Evolutionary conservation across 345 rosid species (phyloP), one percentile per base, ranked within the genome.

Genomic region (Abelmoschus esculentus): DNA sequence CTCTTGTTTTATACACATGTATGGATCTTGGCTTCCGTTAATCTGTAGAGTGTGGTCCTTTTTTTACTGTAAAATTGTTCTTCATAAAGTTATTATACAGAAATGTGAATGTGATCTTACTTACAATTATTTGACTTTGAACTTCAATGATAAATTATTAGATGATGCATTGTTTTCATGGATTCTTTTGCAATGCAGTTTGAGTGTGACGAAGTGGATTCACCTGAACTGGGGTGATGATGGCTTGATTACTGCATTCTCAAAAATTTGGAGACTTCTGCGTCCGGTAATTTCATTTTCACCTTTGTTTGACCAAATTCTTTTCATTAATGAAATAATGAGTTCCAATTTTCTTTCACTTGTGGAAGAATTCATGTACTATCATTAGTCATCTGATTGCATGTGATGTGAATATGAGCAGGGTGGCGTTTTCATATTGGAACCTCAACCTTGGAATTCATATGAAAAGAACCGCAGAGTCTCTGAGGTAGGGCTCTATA

Each of bases 171-270:
- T 67, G 1, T 29, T 53, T 18, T 18, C 22, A 17, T 57, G 72
- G 53, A 26, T 67, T 18, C 72, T 55, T 50, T 44, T 74, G 50
- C 62, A 13, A 46, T 81, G 81, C 84, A 93, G 98, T 81, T 80
- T 93, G 83, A 93, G 98, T 14, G 93, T 95, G 54, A 79, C 99
- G n/a, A 95, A 95, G 65, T 95, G 99, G 99, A 82, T 95, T 81
- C 99, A 95, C 70, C 78, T 95, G 79, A 95, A 95, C 71, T 91
- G 98, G 98, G 97, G 98, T 31, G 98, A 95, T 40, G 96, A 91
- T 66, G 98, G 98, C 50, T 71, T 95, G 76, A 84, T 91, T 72
- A 83, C 87, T 26, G 79, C 84, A 60, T 95, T 95, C 70, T 75
- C 89, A 6, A 90, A 82, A 78, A 81, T 90, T 65, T 90, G 96